phyloP scores from a whole-genome alignment of 805 yeast genomes.

The Spathaspora sp. region DNA sequence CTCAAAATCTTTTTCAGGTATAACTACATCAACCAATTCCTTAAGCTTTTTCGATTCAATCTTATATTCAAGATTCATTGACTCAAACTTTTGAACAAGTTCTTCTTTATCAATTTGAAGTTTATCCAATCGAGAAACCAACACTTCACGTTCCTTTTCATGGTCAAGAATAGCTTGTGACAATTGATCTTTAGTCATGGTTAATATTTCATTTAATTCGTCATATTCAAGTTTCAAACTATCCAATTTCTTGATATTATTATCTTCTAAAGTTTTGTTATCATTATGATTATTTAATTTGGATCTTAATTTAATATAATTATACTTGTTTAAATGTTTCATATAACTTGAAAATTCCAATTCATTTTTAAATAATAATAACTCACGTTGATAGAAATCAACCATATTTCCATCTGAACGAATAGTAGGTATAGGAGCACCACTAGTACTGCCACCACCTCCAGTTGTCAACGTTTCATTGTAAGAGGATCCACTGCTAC shows the following conservation, averaged over 20 bases:
- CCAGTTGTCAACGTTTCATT: too few relatives aligned
- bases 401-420: constrained; percentile 18
- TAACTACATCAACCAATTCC: constrained; percentile 10
- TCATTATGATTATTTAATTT: constrained; percentile 1
- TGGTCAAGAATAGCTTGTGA: constrained; percentile 3
- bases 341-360: constrained; percentile 55
- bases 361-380: constrained; percentile 55
- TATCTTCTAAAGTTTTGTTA: background rate
- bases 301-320: constrained; percentile 15
- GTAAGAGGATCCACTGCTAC: background rate
- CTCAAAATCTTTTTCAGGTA: constrained; percentile 22
- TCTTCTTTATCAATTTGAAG: constrained; percentile 10
- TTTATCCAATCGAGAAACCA: constrained; percentile 6
- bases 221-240: background rate
- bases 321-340: constrained; percentile 41
- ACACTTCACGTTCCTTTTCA: constrained; percentile 7
- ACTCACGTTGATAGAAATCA: constrained; percentile 55
- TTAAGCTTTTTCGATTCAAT: constrained; percentile 6
- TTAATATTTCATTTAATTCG: constrained; percentile 3
- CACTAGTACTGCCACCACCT: background rate
- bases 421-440: background rate
- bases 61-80: constrained; percentile 8
- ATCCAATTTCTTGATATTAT: constrained; percentile 6
- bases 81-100: constrained; percentile 5
- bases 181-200: constrained; percentile 10